Conservation (phyloP, 2,329 filamentous ascomycete genomes). For the Aspergillus eucalypticola region DNA sequence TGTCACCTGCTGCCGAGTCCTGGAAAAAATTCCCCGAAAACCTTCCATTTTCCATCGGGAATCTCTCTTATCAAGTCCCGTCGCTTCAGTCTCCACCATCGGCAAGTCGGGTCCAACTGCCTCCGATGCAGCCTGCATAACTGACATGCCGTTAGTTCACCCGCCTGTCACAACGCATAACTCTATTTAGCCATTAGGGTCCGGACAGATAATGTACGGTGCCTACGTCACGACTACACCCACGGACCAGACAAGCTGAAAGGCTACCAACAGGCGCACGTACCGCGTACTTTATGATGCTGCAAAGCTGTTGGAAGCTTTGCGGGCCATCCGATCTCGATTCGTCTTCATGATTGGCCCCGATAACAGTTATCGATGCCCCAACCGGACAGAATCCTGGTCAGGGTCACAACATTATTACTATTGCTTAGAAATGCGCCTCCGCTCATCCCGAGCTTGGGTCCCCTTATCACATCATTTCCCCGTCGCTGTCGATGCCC, state of each 20-base stretch:
- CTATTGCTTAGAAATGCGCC: constrained; percentile 10
- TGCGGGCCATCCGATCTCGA: not conserved
- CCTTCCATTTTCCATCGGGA: too few relatives aligned
- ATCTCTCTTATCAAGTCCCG: too few relatives aligned
- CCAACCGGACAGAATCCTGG: not conserved
- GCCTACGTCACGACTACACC: not conserved
- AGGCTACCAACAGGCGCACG: not conserved
- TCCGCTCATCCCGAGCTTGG: not conserved
- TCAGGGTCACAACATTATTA: not conserved
- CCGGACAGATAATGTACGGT: not conserved
- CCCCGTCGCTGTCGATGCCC: not conserved
- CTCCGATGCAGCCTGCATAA: not conserved
- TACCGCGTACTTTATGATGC: not conserved
- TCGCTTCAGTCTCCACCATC: not conserved
- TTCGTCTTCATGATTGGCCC: not conserved
- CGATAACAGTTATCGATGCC: not conserved
- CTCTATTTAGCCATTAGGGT: not conserved
- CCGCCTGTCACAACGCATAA: not conserved
- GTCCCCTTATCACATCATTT: constrained; percentile 2
- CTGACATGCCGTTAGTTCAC: not conserved
- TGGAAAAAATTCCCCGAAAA: too few relatives aligned
- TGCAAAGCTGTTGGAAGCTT: not conserved
- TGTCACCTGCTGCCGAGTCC: not conserved
- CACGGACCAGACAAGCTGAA: not conserved
- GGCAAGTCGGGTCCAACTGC: not conserved